Evolutionary conservation across 495 filamentous ascomycete species (phyloP).

Genomic region (Podospora pseudocomata): DNA sequence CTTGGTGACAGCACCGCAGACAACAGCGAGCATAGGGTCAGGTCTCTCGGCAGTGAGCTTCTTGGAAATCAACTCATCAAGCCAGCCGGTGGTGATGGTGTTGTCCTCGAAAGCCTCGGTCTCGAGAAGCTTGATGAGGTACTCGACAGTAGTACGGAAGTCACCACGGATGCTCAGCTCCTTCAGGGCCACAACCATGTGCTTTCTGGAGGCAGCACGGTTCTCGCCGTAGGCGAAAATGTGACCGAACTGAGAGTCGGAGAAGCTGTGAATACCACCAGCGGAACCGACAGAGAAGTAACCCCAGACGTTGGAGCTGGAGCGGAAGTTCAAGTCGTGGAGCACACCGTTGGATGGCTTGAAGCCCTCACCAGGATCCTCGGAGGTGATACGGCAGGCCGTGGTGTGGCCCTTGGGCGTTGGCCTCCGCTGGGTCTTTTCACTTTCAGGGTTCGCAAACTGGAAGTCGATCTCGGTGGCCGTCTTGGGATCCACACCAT

Average conservation of each 20-base stretch:
- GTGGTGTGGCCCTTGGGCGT: slow-evolving; percentile 95
- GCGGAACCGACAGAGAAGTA: slow-evolving; percentile 98
- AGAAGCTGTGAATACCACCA: slow-evolving; percentile 98
- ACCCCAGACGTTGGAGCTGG: slow-evolving; percentile 98
- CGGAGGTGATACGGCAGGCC: slow-evolving; percentile 98
- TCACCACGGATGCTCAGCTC: slow-evolving; percentile 99
- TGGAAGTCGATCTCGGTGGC: slow-evolving; percentile 92
- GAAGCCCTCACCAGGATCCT: slow-evolving; percentile 98
- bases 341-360: slow-evolving; percentile 98
- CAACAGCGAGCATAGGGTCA: slow-evolving; percentile 82
- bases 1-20: slow-evolving; percentile 92
- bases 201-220: slow-evolving; percentile 89
- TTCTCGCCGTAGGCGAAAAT: slow-evolving; percentile 99
- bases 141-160: slow-evolving; percentile 97
- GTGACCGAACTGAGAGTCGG: slow-evolving; percentile 98
- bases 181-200: slow-evolving; percentile 99
- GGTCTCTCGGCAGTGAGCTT: slow-evolving; percentile 96
- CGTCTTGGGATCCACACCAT: slow-evolving; percentile 88
- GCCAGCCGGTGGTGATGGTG: slow-evolving; percentile 98
- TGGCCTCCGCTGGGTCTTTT: slow-evolving; percentile 80
- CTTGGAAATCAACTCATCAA: slow-evolving; percentile 97
- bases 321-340: slow-evolving; percentile 98
- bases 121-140: slow-evolving; percentile 97
- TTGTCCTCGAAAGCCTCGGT: slow-evolving; percentile 98
- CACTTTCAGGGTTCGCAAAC: slow-evolving; percentile 82